Conservation (phyloP, 1,284 basidiomycete species). For the Cutaneotrichosporon cutaneum region DNA sequence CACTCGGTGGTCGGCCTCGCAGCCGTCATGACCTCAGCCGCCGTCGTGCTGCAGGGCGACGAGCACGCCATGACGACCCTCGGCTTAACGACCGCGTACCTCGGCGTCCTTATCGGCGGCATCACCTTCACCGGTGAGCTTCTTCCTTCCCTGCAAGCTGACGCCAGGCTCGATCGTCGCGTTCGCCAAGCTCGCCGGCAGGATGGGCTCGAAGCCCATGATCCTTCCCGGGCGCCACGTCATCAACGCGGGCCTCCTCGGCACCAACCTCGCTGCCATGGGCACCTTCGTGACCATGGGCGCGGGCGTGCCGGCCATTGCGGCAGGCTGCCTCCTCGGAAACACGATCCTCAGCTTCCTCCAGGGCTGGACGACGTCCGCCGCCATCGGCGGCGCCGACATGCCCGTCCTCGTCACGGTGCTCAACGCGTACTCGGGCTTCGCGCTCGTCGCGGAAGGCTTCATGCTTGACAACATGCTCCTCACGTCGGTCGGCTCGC, state of each 20-base stretch:
- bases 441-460: conserved; percentile 86
- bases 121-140: conserved; percentile 31
- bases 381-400: conserved; percentile 81
- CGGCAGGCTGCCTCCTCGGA: conserved; percentile 69
- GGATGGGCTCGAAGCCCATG: conserved; percentile 70
- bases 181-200: conserved; percentile 77
- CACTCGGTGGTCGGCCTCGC: conserved; percentile 82
- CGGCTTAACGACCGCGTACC: conserved; percentile 75
- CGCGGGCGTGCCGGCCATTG: conserved; percentile 66
- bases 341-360: conserved; percentile 74
- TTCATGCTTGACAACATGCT: conserved; percentile 84
- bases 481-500: conserved; percentile 71
- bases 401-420: conserved; percentile 89
- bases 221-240: conserved; percentile 71
- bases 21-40: conserved; percentile 77
- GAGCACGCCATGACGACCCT: conserved; percentile 62
- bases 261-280: conserved; percentile 67
- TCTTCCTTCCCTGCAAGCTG: too few relatives aligned
- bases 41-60: conserved; percentile 67
- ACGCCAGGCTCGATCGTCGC: conserved; percentile 79
- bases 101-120: conserved; percentile 75
- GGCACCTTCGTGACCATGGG: conserved; percentile 69
- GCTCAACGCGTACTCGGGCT: conserved; percentile 82
- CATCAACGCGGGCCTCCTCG: conserved; percentile 67
- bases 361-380: conserved; percentile 74